Base-by-base conservation (phyloP, 768 basidiomycete genomes). In the Rhodosporidiobolus odoratus region DNA sequence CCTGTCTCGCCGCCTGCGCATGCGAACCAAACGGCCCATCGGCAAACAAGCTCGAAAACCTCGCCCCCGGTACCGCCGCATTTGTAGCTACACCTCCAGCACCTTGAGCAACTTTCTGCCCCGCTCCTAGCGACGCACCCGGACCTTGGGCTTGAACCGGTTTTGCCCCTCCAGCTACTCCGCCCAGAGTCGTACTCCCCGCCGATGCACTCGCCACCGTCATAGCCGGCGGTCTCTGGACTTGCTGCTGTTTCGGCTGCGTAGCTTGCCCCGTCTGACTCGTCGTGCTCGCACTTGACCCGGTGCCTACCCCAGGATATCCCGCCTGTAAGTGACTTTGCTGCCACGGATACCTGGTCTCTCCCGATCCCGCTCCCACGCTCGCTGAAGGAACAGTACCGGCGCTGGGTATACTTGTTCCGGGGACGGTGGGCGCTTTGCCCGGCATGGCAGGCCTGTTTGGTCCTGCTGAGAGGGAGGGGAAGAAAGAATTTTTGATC, bases 1-100 rank as follows among this genome's bases (percentile, higher is more conserved):
- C n/a, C 65, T 47, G 21, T 48, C 58, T 32, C 47, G 7, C 56
- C 2, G 25, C 34, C 37, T 37, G 65, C 50, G n/a, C 56, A 43
- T n/a, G 56, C 65, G 19, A 50, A 37, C 34, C 21, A 50, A 50
- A 13, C n/a, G 50, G 10, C 45, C 65, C 65, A 27, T 65, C 65
- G 56, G 48, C 21, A n/a, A 65, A 58, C 32, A 65, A n/a, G 57
- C 35, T 58, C 43, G 65, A 65, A 47, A 65, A 65, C 34, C 65
- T 30, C 8, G 62, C 62, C 19, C 62, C 62, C 4, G 62, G 45
- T 12, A 27, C 62, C 3, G 34, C 62, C 5, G 25, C 35, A 7
- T 30, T 21, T 4, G 23, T 45, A 52, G 35, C 19, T 63, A 8
- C 48, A 15, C 9, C 21, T 40, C 34, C 48, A 15, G 48, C 13